These are phyloP conservation scores for Pythium plurisporium DNA, from an alignment of 352 stramenopile species.

Conservation along the genomic window DNA sequence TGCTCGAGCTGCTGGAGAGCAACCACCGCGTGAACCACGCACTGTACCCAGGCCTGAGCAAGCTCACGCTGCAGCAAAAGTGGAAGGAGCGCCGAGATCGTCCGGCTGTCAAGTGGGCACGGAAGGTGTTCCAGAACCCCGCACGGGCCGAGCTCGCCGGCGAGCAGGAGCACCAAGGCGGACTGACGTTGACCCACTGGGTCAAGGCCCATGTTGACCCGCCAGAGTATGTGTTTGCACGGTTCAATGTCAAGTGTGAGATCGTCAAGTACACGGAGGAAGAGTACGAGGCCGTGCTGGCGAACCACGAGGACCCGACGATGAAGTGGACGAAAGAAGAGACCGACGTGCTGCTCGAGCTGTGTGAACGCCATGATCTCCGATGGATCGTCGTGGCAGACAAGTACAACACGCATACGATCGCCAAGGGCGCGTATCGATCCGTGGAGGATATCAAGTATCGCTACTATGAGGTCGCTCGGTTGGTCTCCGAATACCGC, in stretches of 20 bases:
- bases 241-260: constrained; percentile 61
- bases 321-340: constrained; percentile 67
- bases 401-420: constrained; percentile 44
- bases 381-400: constrained; percentile 64
- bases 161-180: constrained; percentile 29
- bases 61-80: constrained; percentile 60
- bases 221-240: constrained; percentile 61
- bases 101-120: constrained; percentile 59
- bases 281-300: constrained; percentile 44
- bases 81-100: constrained; percentile 44
- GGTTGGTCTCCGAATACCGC: constrained; percentile 38
- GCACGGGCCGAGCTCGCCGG: constrained; percentile 39
- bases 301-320: constrained; percentile 34
- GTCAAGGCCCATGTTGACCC: constrained; percentile 50
- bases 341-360: constrained; percentile 45
- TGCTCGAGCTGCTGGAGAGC: constrained; percentile 60
- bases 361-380: constrained; percentile 55
- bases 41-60: constrained; percentile 54
- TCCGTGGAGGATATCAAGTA: constrained; percentile 73
- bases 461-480: constrained; percentile 57
- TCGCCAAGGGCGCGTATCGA: constrained; percentile 28
- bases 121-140: constrained; percentile 57
- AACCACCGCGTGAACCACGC: constrained; percentile 56
- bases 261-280: constrained; percentile 45
- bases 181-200: constrained; percentile 57